These are phyloP conservation scores for Cryptosporidium viatorum DNA, from an alignment of 169 alveolate species.

Conservation along the genomic window DNA sequence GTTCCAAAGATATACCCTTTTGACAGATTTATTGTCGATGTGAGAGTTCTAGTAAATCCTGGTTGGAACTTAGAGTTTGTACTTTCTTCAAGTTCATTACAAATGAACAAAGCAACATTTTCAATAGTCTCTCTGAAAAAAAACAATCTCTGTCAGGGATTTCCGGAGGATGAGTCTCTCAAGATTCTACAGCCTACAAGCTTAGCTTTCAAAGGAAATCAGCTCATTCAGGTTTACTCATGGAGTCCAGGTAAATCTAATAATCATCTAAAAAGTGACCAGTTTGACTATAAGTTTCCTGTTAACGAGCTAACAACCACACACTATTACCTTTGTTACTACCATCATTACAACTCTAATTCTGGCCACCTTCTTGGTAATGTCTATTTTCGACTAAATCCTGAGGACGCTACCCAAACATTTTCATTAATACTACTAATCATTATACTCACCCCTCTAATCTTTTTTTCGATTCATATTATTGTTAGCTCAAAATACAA, in stretches of 20 bases:
- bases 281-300: conserved; percentile 26
- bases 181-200: conserved; percentile 24
- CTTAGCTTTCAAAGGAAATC: not conserved
- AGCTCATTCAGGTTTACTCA: not conserved
- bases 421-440: conserved; percentile 19
- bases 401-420: conserved; percentile 50
- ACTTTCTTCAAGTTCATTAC: not conserved
- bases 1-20: conserved; percentile 43
- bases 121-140: conserved; percentile 56
- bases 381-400: conserved; percentile 58
- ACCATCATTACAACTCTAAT: conserved; percentile 30
- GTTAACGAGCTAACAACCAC: conserved; percentile 38
- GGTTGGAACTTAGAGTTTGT: conserved; percentile 69
- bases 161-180: conserved; percentile 57
- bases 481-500: conserved; percentile 50
- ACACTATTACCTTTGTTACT: conserved; percentile 59
- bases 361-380: conserved; percentile 42
- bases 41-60: conserved; percentile 44
- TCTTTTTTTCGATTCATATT: not conserved
- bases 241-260: not conserved
- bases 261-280: not conserved
- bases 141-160: conserved; percentile 39
- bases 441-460: conserved; percentile 9
- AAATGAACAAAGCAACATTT: not conserved
- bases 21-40: conserved; percentile 51